Evolutionary conservation across 2,329 filamentous ascomycete species (phyloP), one percentile per base, ranked within the genome.

Genomic region (Fusarium ramigenum): DNA sequence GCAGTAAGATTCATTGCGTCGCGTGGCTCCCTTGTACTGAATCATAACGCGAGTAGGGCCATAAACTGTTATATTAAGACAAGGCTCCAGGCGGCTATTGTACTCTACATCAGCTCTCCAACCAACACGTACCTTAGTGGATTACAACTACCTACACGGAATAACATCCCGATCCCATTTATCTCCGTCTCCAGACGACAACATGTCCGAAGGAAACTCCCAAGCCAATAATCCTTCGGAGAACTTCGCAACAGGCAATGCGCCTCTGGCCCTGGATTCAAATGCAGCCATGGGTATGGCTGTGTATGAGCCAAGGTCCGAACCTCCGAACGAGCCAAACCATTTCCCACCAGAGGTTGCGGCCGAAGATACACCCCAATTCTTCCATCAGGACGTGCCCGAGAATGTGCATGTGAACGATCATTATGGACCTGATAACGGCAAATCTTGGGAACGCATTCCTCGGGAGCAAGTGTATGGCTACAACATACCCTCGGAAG

Each of bases 401-500:
- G 16, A 52, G n/a, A 15, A 52, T 25, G 3, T 37, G 34, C 50
- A 37, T 7, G 1, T 37, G 14, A 21, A 28, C 9, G 1, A n/a
- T 28, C 18, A 40, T 9, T 11, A 1, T 7, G 7, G 50, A 28
- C 14, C 9, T n/a, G 23, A 10, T 2, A 7, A 40, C 4, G 19
- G 12, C 2, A 18, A 1, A 7, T 14, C 2, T 28, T 5, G 6
- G 8, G 23, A 54, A 25, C 12, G 1, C 2, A 6, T 21, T 9
- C 9, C 9, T 21, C 18, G 21, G 16, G 23, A 53, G 14, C 23
- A 21, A 9, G 5, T 28, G 2, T 9, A 16, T 28, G 12, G 5
- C 2, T 18, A n/a, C 4, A 18, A 18, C 1, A 10, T 9, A 7
- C 23, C 7, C 10, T 4, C 3, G 15, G 19, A 0, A 11, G 19